phyloP scores from a whole-genome alignment of 164 flowering plant species.

The Umbilicus rupestris region DNA sequence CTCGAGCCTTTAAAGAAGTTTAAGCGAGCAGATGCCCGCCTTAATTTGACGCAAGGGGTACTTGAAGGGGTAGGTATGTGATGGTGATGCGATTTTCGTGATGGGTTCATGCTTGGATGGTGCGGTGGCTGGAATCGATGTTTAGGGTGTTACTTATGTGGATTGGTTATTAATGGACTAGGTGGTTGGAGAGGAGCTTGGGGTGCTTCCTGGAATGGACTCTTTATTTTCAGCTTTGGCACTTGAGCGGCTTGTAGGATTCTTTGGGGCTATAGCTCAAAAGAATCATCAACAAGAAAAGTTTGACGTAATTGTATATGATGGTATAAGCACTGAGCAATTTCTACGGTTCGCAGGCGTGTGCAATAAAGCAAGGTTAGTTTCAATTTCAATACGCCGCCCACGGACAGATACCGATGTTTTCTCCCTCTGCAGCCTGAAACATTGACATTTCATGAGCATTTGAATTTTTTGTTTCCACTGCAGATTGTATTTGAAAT shows the following conservation, averaged over 20 bases:
- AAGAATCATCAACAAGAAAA: conserved; percentile 23
- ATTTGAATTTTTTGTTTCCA: conserved; percentile 9
- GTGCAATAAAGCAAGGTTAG: conserved; percentile 59
- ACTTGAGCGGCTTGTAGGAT: conserved; percentile 42
- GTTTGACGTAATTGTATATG: conserved; percentile 65
- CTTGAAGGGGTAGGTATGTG: conserved; percentile 86
- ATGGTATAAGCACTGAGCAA: conserved; percentile 77
- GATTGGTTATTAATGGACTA: conserved; percentile 15
- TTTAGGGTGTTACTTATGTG: not conserved
- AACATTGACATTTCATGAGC: not conserved
- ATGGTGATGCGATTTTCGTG: not conserved
- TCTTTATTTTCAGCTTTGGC: conserved; percentile 52
- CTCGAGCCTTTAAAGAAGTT: conserved; percentile 75
- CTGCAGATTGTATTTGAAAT: conserved; percentile 72
- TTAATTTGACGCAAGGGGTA: conserved; percentile 80
- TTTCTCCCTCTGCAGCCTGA: conserved; percentile 7
- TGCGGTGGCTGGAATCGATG: not conserved
- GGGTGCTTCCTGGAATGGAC: conserved; percentile 94
- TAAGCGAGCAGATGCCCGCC: conserved; percentile 75
- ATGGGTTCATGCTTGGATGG: not conserved
- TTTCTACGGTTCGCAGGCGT: conserved; percentile 66
- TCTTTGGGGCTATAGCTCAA: conserved; percentile 20
- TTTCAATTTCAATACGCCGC: too few species aligned
- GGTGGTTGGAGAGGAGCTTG: conserved; percentile 98
- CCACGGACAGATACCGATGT: not conserved